phyloP scores from a whole-genome alignment of 2,329 filamentous ascomycete genomes.

The Colletotrichum cordylinicola region DNA sequence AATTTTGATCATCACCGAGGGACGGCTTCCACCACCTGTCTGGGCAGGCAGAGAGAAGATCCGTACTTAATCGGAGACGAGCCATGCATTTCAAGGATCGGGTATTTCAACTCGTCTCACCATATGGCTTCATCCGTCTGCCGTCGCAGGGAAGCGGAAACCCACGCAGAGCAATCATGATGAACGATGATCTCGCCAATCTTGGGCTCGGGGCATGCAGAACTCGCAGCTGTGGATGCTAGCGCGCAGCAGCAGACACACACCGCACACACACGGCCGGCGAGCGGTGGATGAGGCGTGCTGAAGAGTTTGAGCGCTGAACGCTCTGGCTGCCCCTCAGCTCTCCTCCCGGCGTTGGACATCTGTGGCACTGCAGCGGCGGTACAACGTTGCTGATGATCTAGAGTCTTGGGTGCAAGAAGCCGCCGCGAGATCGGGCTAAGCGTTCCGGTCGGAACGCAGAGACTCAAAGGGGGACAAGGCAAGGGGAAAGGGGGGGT shows the following conservation, averaged over 20 bases:
- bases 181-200: conserved; percentile 18
- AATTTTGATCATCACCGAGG: background rate
- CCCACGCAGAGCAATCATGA: background rate
- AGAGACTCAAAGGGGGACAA: background rate
- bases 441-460: background rate
- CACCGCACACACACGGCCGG: background rate
- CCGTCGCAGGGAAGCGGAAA: background rate
- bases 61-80: conserved; percentile 11
- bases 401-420: conserved; percentile 10
- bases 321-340: background rate
- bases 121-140: background rate
- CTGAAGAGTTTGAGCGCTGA: background rate
- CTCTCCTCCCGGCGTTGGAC: background rate
- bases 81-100: background rate
- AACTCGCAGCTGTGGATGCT: conserved; percentile 1
- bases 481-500: background rate
- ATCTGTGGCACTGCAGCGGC: background rate
- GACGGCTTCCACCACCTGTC: background rate
- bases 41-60: conserved; percentile 5
- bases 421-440: conserved; percentile 18
- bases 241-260: background rate
- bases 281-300: background rate
- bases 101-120: background rate
- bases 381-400: conserved; percentile 17
- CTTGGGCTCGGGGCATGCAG: conserved; percentile 2